Percentiles rank a stretch among this genome's conserved stretches.
These are phyloP conservation scores for Protomyces pachydermus DNA, from an alignment of 1,139 yeast genomes.

Conservation along the genomic window DNA sequence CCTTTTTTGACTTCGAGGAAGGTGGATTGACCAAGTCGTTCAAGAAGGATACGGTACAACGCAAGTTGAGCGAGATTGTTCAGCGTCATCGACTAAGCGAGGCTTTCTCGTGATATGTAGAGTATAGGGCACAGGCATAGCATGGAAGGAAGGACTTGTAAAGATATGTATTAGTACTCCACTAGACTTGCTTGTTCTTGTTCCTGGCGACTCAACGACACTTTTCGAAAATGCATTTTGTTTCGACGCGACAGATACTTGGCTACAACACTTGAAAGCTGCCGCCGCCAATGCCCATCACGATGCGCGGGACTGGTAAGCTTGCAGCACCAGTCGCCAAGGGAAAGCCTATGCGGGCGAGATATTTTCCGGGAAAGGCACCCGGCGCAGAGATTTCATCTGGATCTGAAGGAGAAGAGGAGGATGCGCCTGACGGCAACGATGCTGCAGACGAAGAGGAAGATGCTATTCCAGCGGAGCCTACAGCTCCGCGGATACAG, in stretches of 20 bases:
- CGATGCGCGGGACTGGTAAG: background rate
- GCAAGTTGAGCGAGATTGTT: constrained; percentile 17
- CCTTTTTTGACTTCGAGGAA: constrained; percentile 18
- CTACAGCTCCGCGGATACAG: background rate
- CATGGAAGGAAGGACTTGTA: no score
- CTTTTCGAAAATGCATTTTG: background rate
- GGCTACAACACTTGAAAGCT: background rate
- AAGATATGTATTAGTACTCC: no score
- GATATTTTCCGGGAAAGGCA: background rate
- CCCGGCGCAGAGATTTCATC: background rate
- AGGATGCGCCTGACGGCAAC: background rate
- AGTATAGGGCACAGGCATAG: background rate
- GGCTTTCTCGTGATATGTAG: background rate
- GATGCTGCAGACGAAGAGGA: background rate
- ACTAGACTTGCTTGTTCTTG: no score
- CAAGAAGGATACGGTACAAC: constrained; percentile 13
- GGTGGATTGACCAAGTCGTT: constrained; percentile 8
- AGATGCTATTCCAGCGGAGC: background rate
- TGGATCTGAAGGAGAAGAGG: background rate
- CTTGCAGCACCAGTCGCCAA: background rate
- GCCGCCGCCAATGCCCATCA: background rate
- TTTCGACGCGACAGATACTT: background rate
- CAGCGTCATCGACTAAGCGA: constrained; percentile 5
- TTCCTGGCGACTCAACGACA: no score
- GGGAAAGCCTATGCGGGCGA: background rate